A percentile compares a stretch with the other conserved stretches of the same genome.
Conservation (phyloP, 441 rosid genomes). For the Capsella rubella region DNA sequence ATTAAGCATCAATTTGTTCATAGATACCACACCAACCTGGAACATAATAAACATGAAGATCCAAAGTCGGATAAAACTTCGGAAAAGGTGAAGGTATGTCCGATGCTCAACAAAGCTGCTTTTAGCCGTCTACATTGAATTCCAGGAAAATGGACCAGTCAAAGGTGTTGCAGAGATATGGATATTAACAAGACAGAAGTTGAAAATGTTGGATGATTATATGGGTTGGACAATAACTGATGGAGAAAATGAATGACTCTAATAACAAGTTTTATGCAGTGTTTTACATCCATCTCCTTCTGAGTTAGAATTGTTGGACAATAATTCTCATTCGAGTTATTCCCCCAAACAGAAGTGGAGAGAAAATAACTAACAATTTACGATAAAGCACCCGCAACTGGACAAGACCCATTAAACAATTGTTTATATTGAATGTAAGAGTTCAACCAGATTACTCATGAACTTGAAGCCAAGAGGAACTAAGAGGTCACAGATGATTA, state of each 20-base stretch:
- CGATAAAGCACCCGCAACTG: slow-evolving; percentile 15
- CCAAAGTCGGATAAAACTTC: slow-evolving; percentile 99
- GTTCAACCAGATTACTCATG: slow-evolving; percentile 7
- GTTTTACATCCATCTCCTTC: slow-evolving; percentile 23
- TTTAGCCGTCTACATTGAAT: slow-evolving; percentile 84
- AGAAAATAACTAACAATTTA: neutral
- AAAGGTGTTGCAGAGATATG: slow-evolving; percentile 29
- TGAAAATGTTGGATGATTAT: neutral
- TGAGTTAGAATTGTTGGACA: slow-evolving; percentile 13
- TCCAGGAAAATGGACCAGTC: slow-evolving; percentile 29
- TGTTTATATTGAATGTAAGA: neutral
- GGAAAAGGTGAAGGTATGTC: slow-evolving; percentile 94
- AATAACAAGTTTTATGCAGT: slow-evolving; percentile 21
- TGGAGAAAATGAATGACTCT: slow-evolving; percentile 24
- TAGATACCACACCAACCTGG: slow-evolving; percentile 65
- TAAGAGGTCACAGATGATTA: slow-evolving; percentile 21
- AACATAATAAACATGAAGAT: slow-evolving; percentile 96
- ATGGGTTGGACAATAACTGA: neutral
- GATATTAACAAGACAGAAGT: slow-evolving; percentile 28
- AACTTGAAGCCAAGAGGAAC: slow-evolving; percentile 15
- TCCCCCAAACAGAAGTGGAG: slow-evolving; percentile 16
- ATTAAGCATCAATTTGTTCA: slow-evolving; percentile 34
- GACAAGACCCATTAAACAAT: slow-evolving; percentile 24
- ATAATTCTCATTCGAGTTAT: slow-evolving; percentile 9
- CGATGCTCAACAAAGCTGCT: slow-evolving; percentile 99